Evolutionary conservation across 257 asterid genomes (phyloP).

Genomic region (Prunella vulgaris): DNA sequence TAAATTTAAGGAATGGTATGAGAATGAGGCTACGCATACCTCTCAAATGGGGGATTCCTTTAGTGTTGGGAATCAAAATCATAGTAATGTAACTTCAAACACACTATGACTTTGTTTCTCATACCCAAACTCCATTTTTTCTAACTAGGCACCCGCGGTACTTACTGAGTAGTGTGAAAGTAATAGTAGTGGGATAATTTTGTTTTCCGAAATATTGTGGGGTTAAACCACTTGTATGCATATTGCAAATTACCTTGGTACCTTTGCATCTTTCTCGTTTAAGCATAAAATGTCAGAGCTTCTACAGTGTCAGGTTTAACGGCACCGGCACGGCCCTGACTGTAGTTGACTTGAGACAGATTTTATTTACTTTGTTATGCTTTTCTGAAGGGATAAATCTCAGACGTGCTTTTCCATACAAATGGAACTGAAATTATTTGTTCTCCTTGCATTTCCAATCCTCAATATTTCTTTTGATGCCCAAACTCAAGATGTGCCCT

Average conservation of each 20-base stretch:
- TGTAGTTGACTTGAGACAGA: not conserved
- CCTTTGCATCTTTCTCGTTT: not conserved
- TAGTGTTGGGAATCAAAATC: too few relatives aligned
- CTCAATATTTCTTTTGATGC: not conserved
- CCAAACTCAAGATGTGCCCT: not conserved
- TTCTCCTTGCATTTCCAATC: not conserved
- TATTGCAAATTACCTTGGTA: not conserved
- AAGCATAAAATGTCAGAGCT: not conserved
- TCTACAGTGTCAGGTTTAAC: not conserved
- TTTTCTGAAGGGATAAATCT: not conserved
- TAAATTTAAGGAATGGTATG: too few relatives aligned
- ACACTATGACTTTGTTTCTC: too few relatives aligned
- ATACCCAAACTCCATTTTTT: too few relatives aligned
- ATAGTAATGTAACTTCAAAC: too few relatives aligned
- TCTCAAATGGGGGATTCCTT: too few relatives aligned
- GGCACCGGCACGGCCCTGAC: not conserved
- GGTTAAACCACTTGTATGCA: not conserved
- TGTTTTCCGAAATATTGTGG: not conserved
- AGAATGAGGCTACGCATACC: too few relatives aligned
- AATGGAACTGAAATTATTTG: not conserved
- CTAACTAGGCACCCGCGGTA: too few relatives aligned
- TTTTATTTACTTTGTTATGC: not conserved
- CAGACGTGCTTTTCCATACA: not conserved
- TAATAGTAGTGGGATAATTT: not conserved
- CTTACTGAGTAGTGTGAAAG: not conserved